Evolutionary conservation across 805 yeast genomes (phyloP).

Genomic region (Huiozyma naganishii): DNA sequence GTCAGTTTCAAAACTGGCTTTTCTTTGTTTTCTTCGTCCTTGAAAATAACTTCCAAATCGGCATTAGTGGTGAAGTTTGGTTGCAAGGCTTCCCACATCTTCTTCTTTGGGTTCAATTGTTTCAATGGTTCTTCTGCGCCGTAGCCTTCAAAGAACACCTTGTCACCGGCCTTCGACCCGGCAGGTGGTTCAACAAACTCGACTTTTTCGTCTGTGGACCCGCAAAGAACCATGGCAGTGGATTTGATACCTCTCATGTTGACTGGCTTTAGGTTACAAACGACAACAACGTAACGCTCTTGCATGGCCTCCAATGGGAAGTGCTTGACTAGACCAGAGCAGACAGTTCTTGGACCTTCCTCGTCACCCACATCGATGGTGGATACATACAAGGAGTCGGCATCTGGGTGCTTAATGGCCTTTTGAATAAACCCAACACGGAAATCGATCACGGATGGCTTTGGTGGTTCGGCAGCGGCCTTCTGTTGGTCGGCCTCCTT

Average conservation of each 20-base stretch:
- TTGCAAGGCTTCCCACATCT: conserved; percentile 92
- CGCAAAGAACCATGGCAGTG: conserved; percentile 93
- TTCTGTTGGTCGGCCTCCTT: conserved; percentile 30
- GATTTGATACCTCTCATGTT: conserved; percentile 97
- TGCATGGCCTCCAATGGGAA: conserved; percentile 92
- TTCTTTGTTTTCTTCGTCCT: conserved; percentile 56
- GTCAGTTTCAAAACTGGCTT: conserved; percentile 58
- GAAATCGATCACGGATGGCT: conserved; percentile 80
- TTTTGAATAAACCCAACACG: conserved; percentile 95
- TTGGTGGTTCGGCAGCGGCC: conserved; percentile 46
- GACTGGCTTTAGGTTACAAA: conserved; percentile 95
- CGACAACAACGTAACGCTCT: conserved; percentile 78
- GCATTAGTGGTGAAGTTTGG: conserved; percentile 81
- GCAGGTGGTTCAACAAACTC: conserved; percentile 94
- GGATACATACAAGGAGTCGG: conserved; percentile 91
- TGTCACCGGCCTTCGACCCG: conserved; percentile 91
- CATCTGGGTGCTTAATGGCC: conserved; percentile 95
- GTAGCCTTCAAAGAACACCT: conserved; percentile 86
- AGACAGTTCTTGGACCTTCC: conserved; percentile 95
- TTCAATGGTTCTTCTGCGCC: conserved; percentile 77
- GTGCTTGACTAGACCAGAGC: conserved; percentile 90
- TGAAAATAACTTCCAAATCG: conserved; percentile 65
- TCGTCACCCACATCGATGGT: conserved; percentile 94
- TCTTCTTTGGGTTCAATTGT: conserved; percentile 94
- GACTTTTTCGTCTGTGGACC: conserved; percentile 61